A percentile compares a stretch with the other conserved stretches of the same genome.
phyloP scores from a whole-genome alignment of 495 filamentous ascomycete genomes.

The Aspergillus ellipticus region DNA sequence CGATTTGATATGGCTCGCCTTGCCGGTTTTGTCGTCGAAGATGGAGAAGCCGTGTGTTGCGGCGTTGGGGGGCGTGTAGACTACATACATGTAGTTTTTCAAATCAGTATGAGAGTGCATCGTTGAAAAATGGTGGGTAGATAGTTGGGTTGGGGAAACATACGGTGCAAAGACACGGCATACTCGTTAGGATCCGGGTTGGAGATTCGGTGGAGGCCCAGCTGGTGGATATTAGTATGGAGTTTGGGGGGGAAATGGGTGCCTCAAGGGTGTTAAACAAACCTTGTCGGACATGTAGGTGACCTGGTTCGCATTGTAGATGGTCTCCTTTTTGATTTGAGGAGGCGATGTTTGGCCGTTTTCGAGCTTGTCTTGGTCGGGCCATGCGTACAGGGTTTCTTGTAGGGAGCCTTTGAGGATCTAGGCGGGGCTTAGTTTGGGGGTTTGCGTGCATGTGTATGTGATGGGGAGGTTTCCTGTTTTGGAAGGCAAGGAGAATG shows the following conservation, averaged over 20 bases:
- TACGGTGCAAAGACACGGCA: conserved; percentile 83
- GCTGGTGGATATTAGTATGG: conserved; percentile 28
- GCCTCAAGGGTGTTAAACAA: conserved; percentile 12
- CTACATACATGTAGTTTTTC: conserved; percentile 34
- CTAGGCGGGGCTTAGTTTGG: conserved; percentile 23
- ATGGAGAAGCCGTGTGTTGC: conserved; percentile 68
- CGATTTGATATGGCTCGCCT: conserved; percentile 64
- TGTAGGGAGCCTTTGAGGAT: conserved; percentile 71
- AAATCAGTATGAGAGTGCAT: conserved; percentile 4
- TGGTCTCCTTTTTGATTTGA: conserved; percentile 37
- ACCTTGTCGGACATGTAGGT: conserved; percentile 80
- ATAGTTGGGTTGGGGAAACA: no score
- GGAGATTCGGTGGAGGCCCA: conserved; percentile 78
- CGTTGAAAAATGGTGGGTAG: no score
- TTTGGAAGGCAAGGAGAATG: neutral
- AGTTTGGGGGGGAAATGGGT: no score
- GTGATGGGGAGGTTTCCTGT: neutral
- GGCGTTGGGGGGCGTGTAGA: conserved; percentile 90
- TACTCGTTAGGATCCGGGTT: conserved; percentile 67
- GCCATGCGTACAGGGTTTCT: conserved; percentile 79
- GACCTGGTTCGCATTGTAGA: conserved; percentile 60
- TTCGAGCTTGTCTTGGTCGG: conserved; percentile 46
- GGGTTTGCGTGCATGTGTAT: neutral
- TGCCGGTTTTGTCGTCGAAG: conserved; percentile 69
- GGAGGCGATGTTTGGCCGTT: conserved; percentile 48